phyloP scores from a whole-genome alignment of 2,329 filamentous ascomycete genomes.

The Neofusicoccum sp. region DNA sequence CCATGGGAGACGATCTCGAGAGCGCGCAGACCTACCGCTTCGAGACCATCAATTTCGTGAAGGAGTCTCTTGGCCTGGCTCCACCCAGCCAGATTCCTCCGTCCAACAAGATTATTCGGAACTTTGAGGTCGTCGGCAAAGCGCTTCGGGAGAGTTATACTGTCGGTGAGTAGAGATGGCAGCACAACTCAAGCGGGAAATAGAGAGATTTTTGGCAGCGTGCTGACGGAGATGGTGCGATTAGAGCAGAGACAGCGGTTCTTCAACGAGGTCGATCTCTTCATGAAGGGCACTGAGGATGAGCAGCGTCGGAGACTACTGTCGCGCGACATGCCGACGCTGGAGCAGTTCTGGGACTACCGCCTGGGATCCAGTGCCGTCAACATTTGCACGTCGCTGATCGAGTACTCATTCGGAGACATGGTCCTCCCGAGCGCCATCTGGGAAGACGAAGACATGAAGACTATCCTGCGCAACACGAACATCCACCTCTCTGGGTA shows the following conservation, averaged over 20 bases:
- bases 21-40: conserved; percentile 6
- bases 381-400: not conserved
- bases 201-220: too few relatives aligned
- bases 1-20: conserved; percentile 10
- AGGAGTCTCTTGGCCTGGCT: not conserved
- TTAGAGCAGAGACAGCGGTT: not conserved
- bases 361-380: conserved; percentile 2
- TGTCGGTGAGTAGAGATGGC: too few relatives aligned
- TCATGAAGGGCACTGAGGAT: conserved; percentile 7
- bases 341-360: conserved; percentile 4
- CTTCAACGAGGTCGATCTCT: not conserved
- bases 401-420: not conserved
- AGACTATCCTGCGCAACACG: not conserved
- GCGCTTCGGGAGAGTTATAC: not conserved
- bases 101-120: conserved; percentile 9
- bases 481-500: conserved; percentile 2
- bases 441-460: not conserved
- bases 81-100: not conserved
- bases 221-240: too few relatives aligned
- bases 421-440: not conserved
- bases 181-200: too few relatives aligned
- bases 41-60: conserved; percentile 4
- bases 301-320: conserved; percentile 3
- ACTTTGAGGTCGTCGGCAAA: not conserved
- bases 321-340: not conserved